Percentiles rank a stretch among this genome's conserved stretches.
Evolutionary conservation across 2,329 filamentous ascomycete genomes (phyloP).

Genomic region (Ophiocordyceps unilateralis): DNA sequence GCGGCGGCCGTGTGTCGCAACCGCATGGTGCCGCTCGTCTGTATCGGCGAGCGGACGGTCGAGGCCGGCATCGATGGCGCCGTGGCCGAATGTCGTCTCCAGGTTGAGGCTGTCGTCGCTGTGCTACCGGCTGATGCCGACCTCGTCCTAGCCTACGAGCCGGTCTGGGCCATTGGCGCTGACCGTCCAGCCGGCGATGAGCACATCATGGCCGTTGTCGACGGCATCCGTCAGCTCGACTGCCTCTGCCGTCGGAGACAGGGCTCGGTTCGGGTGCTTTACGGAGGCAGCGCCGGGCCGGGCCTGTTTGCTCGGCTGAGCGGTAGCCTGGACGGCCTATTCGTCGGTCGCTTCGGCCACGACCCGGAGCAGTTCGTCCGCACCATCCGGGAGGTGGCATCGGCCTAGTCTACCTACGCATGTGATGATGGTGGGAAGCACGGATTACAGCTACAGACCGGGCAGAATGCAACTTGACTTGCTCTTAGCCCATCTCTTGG

Average conservation of each 20-base stretch:
- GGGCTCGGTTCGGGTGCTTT: constrained; percentile 52
- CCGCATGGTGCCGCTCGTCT: constrained; percentile 61
- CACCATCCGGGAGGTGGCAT: constrained; percentile 55
- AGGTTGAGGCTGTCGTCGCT: constrained; percentile 46
- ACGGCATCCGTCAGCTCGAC: constrained; percentile 38
- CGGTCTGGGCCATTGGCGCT: constrained; percentile 77
- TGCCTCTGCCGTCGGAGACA: constrained; percentile 29
- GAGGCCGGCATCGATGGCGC: constrained; percentile 34
- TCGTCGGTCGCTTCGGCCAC: constrained; percentile 68
- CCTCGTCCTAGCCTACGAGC: constrained; percentile 70
- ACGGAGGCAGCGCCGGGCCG: constrained; percentile 69
- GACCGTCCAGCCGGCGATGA: constrained; percentile 51
- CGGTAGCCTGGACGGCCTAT: constrained; percentile 60
- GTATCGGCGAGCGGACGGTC: constrained; percentile 53
- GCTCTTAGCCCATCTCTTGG: too few relatives aligned
- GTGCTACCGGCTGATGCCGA: constrained; percentile 45
- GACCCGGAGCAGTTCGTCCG: constrained; percentile 53
- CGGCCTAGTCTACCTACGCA: constrained; percentile 15
- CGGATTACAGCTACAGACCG: too few relatives aligned
- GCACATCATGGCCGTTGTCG: constrained; percentile 56
- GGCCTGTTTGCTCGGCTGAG: constrained; percentile 54
- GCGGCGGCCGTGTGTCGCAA: constrained; percentile 50
- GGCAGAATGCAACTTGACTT: too few relatives aligned
- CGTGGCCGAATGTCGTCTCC: constrained; percentile 45
- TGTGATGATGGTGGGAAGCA: too few relatives aligned